phyloP scores from a whole-genome alignment of 345 rosid genomes.

The Microthlaspi erraticum region DNA sequence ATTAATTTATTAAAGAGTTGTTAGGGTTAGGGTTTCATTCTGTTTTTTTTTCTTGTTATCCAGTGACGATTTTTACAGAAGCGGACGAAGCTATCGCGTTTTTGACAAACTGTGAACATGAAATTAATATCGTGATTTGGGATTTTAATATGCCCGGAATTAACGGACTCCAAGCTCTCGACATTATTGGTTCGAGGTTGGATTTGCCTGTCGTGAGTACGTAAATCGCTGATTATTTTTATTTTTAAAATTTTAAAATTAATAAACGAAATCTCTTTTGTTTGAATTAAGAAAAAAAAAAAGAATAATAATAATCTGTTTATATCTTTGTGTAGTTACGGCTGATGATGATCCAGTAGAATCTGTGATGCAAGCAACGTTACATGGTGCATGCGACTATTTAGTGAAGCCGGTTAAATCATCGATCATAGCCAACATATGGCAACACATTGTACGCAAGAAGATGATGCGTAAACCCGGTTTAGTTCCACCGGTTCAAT shows the following conservation, averaged over 20 bases:
- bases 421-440: conserved; percentile 12
- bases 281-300: too few relatives aligned
- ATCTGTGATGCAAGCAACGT: conserved; percentile 29
- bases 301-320: neutral
- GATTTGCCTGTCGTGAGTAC: conserved; percentile 34
- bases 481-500: neutral
- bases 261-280: neutral
- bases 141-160: conserved; percentile 34
- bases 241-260: neutral
- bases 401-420: conserved; percentile 27
- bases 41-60: neutral
- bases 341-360: conserved; percentile 11
- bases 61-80: conserved; percentile 1
- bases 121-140: conserved; percentile 36
- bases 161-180: conserved; percentile 38
- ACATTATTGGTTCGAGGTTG: conserved; percentile 9
- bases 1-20: neutral
- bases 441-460: conserved; percentile 43
- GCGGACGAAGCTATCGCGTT: conserved; percentile 25
- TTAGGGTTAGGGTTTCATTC: conserved; percentile 17
- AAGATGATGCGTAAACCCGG: conserved; percentile 7
- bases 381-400: conserved; percentile 35
- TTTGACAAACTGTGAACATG: conserved; percentile 6
- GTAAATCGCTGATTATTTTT: neutral
- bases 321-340: conserved; percentile 28